These are phyloP conservation scores for Flaveria trinervia DNA, from an alignment of 129 eudicot genomes.

Conservation along the genomic window DNA sequence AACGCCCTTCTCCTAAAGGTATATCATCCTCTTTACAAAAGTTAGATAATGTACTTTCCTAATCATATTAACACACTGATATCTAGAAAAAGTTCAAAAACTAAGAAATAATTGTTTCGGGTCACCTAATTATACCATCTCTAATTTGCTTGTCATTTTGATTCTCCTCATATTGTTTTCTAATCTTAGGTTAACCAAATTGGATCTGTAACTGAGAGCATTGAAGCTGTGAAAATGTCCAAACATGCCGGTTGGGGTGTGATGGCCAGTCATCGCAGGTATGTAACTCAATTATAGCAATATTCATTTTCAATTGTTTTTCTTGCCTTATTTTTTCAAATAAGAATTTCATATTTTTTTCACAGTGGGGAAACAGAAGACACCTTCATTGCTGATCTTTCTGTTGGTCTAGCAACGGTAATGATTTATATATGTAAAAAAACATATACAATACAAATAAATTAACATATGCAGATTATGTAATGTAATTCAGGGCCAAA, in stretches of 20 bases:
- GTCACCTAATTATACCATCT: background rate
- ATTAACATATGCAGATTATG: background rate
- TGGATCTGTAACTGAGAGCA: conserved; percentile 96
- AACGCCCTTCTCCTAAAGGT: conserved; percentile 99
- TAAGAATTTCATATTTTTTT: conserved; percentile 1
- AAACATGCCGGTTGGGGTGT: conserved; percentile 98
- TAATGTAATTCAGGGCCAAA: conserved; percentile 65
- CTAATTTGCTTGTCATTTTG: background rate
- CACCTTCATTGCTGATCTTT: conserved; percentile 93
- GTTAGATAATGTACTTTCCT: background rate
- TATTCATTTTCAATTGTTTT: background rate
- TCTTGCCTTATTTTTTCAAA: background rate
- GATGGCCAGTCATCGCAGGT: conserved; percentile 99
- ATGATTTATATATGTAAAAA: background rate
- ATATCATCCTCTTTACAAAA: conserved; percentile 14
- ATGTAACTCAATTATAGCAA: background rate
- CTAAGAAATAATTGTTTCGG: background rate
- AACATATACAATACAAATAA: background rate
- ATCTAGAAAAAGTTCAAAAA: too few species aligned
- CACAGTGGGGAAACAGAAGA: conserved; percentile 92
- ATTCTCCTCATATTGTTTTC: conserved; percentile 11
- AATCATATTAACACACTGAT: background rate
- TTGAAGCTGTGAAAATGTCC: conserved; percentile 97
- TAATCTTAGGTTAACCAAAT: conserved; percentile 83
- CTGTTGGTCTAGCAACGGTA: conserved; percentile 94